Evolutionary conservation across 352 stramenopile genomes (phyloP), one percentile per base, ranked within the genome.

Genomic region (Phytophthora pistaciae): DNA sequence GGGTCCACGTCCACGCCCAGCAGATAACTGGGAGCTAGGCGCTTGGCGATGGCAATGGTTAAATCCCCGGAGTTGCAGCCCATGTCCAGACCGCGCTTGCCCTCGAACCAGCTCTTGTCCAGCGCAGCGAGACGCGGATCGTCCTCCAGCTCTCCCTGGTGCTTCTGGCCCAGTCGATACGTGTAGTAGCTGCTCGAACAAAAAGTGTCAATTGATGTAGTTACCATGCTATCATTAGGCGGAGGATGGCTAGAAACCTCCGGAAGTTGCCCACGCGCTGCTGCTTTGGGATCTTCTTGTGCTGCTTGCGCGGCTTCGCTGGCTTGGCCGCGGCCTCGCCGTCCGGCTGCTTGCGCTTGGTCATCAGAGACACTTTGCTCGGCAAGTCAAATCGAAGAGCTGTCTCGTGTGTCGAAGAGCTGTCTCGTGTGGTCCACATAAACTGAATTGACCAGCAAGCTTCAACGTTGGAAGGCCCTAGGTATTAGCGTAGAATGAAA

Each of bases 11-110:
- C 90, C 21, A 96, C 65, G 1, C 88, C 90, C 18, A 95, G 65
- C 31, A 96, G 53, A 61, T 85, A 91, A 46, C 70, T 69, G 13
- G 87, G 87, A 14, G 68, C 73, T 64, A 92, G 79, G 14, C 59
- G 59, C 54, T 87, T 88, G 23, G 76, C 86, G 31, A 96, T 85
- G 20, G 87, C 74, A 18, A 94, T 85, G 0, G 89, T 95, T 20
- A 96, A 65, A n/a, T 92, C 79, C 13, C 89, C 89, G 3, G 86
- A 89, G 70, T 96, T 96, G 76, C 87, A 96, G 64, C 87, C 89
- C 46, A 96, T 88, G 53, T 95, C 89, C 11, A 95, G 73, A 0
- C 79, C 86, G 18, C 84, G 87, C 46, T 91, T 92, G 31, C 60
- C 75, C 6, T 74, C 64, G 44, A 94, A 93, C 87, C 89, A 96